Percentiles rank a stretch among this genome's conserved stretches.
phyloP scores from a whole-genome alignment of 176 grass and related monocot species.

The Juncus inflexus region DNA sequence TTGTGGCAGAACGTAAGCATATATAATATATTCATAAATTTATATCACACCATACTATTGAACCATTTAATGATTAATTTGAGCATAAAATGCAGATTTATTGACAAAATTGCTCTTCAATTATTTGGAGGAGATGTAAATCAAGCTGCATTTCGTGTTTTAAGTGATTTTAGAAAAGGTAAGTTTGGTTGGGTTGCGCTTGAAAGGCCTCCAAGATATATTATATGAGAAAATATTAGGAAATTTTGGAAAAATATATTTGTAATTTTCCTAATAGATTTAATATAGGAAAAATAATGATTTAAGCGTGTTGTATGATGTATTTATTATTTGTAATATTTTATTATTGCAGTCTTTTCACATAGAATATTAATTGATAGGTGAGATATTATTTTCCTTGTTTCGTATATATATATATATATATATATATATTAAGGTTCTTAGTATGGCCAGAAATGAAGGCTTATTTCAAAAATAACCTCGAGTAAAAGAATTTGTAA shows the following conservation, averaged over 20 bases:
- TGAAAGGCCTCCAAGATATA: slow-evolving; percentile 81
- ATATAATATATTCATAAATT: slow-evolving; percentile 15
- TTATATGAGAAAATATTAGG: neutral
- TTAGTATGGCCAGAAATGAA: too few relatives aligned
- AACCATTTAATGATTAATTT: slow-evolving; percentile 11
- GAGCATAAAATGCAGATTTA: slow-evolving; percentile 54
- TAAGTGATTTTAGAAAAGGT: slow-evolving; percentile 85
- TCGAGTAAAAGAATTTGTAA: too few relatives aligned
- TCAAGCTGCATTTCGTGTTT: slow-evolving; percentile 75
- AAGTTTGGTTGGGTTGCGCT: slow-evolving; percentile 83
- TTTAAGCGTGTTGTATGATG: slow-evolving; percentile 10
- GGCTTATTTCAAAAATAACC: too few relatives aligned
- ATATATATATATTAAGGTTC: too few relatives aligned
- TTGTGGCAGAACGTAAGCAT: slow-evolving; percentile 65
- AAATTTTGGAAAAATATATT: neutral
- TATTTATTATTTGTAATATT: slow-evolving; percentile 3
- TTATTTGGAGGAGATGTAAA: slow-evolving; percentile 77
- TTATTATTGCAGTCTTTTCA: neutral
- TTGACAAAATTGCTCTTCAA: slow-evolving; percentile 67
- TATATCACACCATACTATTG: neutral
- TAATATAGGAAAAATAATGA: neutral
- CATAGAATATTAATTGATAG: neutral
- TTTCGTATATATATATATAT: too few relatives aligned
- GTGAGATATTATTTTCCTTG: too few relatives aligned
- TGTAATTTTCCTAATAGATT: neutral